These are phyloP conservation scores for Ganoderma meredithae DNA, from an alignment of 1,284 basidiomycete genomes.

Conservation along the genomic window DNA sequence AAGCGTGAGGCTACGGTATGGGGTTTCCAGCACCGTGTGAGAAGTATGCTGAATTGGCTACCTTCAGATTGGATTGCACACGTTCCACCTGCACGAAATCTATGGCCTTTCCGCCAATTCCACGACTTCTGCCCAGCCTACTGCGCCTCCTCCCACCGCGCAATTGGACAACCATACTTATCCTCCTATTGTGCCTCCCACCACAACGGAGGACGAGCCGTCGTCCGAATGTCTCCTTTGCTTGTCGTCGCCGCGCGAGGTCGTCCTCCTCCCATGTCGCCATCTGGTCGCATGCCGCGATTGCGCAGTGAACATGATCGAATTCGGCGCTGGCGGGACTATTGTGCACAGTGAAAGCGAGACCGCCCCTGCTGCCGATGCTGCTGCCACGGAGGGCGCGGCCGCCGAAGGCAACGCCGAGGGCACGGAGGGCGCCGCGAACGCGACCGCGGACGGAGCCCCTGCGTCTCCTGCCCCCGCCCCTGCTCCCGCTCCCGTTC, in stretches of 20 bases:
- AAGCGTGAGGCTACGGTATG: slow-evolving; percentile 84
- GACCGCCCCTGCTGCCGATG: slow-evolving; percentile 31
- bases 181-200: slow-evolving; percentile 53
- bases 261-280: slow-evolving; percentile 88
- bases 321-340: slow-evolving; percentile 89
- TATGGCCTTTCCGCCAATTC: slow-evolving; percentile 81
- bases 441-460: slow-evolving; percentile 30
- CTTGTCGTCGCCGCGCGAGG: slow-evolving; percentile 85
- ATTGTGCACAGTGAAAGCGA: slow-evolving; percentile 68
- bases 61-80: slow-evolving; percentile 81
- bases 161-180: slow-evolving; percentile 36
- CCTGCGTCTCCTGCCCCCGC: slow-evolving; percentile 10
- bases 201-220: slow-evolving; percentile 69
- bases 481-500: slow-evolving; percentile 28
- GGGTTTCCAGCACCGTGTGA: slow-evolving; percentile 26
- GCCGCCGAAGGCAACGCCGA: slow-evolving; percentile 20
- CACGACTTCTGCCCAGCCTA: slow-evolving; percentile 48
- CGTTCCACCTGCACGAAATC: slow-evolving; percentile 92
- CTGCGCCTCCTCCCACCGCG: slow-evolving; percentile 47
- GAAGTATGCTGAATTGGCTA: slow-evolving; percentile 13
- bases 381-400: slow-evolving; percentile 22
- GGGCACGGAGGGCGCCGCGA: too few relatives aligned
- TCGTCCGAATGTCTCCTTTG: slow-evolving; percentile 91
- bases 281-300: slow-evolving; percentile 93
- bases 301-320: slow-evolving; percentile 93